These are phyloP conservation scores for Jaltomata sinuosa DNA, from an alignment of 257 asterid species.

Conservation along the genomic window DNA sequence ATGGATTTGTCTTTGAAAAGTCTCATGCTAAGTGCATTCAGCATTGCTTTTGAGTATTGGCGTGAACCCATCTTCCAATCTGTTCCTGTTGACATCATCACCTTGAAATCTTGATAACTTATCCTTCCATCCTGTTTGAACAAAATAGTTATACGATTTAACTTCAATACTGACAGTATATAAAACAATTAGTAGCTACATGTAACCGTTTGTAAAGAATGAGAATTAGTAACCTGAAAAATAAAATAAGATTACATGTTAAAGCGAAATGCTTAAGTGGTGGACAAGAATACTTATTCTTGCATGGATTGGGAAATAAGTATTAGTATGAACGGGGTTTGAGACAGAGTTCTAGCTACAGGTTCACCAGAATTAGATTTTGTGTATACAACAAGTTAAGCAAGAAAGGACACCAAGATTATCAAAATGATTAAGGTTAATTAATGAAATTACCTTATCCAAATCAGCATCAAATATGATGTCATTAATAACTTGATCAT, in stretches of 20 bases:
- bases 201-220: too few relatives aligned
- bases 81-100: slow-evolving; percentile 80
- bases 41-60: slow-evolving; percentile 69
- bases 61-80: slow-evolving; percentile 95
- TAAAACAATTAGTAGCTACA: too few relatives aligned
- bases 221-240: too few relatives aligned
- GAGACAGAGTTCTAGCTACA: not conserved
- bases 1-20: slow-evolving; percentile 43
- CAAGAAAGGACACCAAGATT: not conserved
- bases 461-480: slow-evolving; percentile 72
- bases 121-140: slow-evolving; percentile 67
- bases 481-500: slow-evolving; percentile 54
- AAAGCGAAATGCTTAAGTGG: not conserved
- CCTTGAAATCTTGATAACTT: slow-evolving; percentile 66
- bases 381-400: not conserved
- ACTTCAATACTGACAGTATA: not conserved
- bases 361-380: too few relatives aligned
- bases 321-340: not conserved
- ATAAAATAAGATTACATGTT: not conserved
- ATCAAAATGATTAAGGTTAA: not conserved
- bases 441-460: slow-evolving; percentile 45
- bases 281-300: not conserved
- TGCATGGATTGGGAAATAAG: not conserved
- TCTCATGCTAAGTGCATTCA: slow-evolving; percentile 64
- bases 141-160: not conserved